A percentile compares a stretch with the other conserved stretches of the same genome.
These are phyloP conservation scores for Galerina marginata DNA, from an alignment of 768 basidiomycete species.

Conservation along the genomic window DNA sequence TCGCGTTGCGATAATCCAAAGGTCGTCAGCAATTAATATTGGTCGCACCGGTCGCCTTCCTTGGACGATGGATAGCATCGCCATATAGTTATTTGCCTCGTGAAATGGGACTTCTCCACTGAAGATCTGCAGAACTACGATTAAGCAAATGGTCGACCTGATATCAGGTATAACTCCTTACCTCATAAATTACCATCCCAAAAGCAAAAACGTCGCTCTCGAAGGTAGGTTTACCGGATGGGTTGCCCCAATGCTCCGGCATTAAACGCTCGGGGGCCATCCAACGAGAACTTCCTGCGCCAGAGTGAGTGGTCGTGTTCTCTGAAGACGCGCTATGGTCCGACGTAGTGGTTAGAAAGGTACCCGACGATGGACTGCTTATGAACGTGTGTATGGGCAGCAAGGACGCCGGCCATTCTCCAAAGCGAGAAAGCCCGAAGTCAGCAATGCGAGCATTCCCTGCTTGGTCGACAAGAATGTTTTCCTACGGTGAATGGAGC, in stretches of 20 bases:
- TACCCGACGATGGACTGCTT: neutral
- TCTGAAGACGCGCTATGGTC: too few relatives aligned
- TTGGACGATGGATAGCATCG: constrained; percentile 13
- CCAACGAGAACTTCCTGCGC: constrained; percentile 32
- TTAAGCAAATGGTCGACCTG: neutral
- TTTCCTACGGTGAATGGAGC: constrained; percentile 6
- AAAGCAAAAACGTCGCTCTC: constrained; percentile 35
- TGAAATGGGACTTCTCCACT: constrained; percentile 18
- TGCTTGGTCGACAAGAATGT: constrained; percentile 18
- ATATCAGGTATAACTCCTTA: neutral
- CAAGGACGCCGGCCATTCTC: neutral
- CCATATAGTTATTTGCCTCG: constrained; percentile 13
- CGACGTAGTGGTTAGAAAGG: neutral
- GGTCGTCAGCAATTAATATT: neutral
- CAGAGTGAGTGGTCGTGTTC: constrained; percentile 8
- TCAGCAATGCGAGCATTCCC: constrained; percentile 20
- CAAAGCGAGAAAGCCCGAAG: constrained; percentile 21
- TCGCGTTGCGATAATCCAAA: constrained; percentile 12
- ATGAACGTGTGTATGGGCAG: too few relatives aligned
- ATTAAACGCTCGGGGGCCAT: constrained; percentile 34
- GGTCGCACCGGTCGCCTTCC: constrained; percentile 17
- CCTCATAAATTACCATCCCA: constrained; percentile 33
- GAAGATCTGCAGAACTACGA: constrained; percentile 11
- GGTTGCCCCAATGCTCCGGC: constrained; percentile 16
- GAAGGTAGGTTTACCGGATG: constrained; percentile 24